These are phyloP conservation scores for Fusarium caatingaense DNA, from an alignment of 2,329 filamentous ascomycete species.

Conservation along the genomic window DNA sequence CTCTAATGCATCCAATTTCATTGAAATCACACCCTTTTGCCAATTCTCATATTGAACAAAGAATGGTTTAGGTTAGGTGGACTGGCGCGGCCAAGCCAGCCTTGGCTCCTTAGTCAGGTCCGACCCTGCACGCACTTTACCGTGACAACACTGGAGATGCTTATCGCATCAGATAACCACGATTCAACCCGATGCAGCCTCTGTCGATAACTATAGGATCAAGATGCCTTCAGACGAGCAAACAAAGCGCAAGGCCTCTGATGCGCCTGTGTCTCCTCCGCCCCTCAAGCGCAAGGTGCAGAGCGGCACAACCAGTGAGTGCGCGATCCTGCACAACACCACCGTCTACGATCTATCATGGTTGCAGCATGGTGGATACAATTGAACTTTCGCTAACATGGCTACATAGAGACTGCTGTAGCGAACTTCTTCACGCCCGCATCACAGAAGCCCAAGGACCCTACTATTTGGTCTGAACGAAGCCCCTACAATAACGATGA, in stretches of 20 bases:
- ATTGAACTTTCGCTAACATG: slow-evolving; percentile 18
- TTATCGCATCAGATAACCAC: slow-evolving; percentile 1
- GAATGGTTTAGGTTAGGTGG: slow-evolving; percentile 7
- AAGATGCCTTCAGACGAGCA: slow-evolving; percentile 45
- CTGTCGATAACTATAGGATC: not conserved
- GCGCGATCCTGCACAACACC: not conserved
- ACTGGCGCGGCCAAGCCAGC: not conserved
- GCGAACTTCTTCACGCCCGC: slow-evolving; percentile 88
- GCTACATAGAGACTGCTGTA: slow-evolving; percentile 70
- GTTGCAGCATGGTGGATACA: not conserved
- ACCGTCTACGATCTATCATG: not conserved
- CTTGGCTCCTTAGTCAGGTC: slow-evolving; percentile 11
- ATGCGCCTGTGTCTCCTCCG: slow-evolving; percentile 64
- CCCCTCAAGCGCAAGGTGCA: slow-evolving; percentile 64
- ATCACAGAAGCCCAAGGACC: slow-evolving; percentile 85
- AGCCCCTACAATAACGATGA: slow-evolving; percentile 61
- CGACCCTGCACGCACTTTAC: slow-evolving; percentile 10
- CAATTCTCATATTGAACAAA: not conserved
- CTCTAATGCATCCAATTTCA: not conserved
- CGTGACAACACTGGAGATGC: slow-evolving; percentile 13
- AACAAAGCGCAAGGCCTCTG: slow-evolving; percentile 53
- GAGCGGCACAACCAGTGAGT: slow-evolving; percentile 63
- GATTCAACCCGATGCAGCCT: slow-evolving; percentile 23
- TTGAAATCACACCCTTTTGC: not conserved
- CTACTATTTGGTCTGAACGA: slow-evolving; percentile 77